These are phyloP conservation scores for Candida manassasensis DNA, from an alignment of 805 yeast species.

Conservation along the genomic window DNA sequence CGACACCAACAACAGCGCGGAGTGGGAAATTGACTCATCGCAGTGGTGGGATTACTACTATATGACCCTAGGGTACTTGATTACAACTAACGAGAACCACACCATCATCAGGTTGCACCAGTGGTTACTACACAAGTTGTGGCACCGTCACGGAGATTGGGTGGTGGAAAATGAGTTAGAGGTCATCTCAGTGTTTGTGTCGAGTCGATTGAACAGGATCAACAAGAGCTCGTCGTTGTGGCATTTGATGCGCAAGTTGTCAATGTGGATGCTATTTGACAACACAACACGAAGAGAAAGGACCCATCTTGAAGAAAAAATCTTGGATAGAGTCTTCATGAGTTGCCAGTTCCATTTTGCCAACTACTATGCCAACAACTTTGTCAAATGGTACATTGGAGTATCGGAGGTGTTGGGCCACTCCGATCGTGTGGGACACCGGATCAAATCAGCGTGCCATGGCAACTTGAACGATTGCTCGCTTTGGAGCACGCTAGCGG, in stretches of 20 bases:
- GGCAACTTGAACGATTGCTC: constrained; percentile 18
- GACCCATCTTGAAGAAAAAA: no score
- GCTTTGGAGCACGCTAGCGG: constrained; percentile 18
- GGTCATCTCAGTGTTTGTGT: constrained; percentile 26
- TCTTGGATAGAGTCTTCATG: constrained; percentile 15
- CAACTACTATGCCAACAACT: constrained; percentile 35
- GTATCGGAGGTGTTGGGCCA: constrained; percentile 8
- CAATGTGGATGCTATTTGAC: constrained; percentile 13
- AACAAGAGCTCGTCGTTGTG: constrained; percentile 39
- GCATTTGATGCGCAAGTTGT: constrained; percentile 26
- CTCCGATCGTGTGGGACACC: constrained; percentile 1
- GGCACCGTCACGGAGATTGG: constrained; percentile 5
- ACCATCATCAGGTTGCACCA: constrained; percentile 28
- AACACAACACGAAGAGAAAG: background rate
- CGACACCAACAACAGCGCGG: constrained; percentile 1
- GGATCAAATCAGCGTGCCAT: constrained; percentile 11
- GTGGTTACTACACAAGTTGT: constrained; percentile 12
- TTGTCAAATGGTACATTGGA: constrained; percentile 25
- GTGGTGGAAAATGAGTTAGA: constrained; percentile 21
- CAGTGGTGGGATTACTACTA: constrained; percentile 17
- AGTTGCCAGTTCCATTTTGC: constrained; percentile 34
- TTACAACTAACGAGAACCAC: constrained; percentile 38
- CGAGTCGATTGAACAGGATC: constrained; percentile 25
- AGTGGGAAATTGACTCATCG: background rate
- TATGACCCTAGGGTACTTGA: constrained; percentile 29